phyloP scores from a whole-genome alignment of 768 basidiomycete species.

The Leucocoprinus sp. region DNA sequence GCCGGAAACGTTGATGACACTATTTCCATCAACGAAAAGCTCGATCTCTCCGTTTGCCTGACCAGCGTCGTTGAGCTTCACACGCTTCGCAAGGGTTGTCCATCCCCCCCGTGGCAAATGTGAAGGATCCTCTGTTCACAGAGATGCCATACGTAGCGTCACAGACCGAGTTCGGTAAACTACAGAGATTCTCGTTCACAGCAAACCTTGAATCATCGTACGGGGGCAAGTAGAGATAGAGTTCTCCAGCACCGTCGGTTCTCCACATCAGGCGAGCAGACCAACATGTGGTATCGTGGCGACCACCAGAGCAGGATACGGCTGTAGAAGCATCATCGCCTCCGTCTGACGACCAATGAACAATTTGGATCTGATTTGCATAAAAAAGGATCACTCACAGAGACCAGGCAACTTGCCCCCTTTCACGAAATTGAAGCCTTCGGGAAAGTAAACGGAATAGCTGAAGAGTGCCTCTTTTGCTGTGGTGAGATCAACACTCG shows the following conservation, averaged over 20 bases:
- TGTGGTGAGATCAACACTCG: conserved; percentile 34
- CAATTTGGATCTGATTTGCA: conserved; percentile 1
- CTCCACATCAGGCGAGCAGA: conserved; percentile 60
- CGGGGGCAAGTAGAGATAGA: conserved; percentile 58
- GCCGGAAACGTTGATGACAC: conserved; percentile 42
- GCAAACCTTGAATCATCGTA: conserved; percentile 25
- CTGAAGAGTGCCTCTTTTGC: conserved; percentile 55
- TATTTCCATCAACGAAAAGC: conserved; percentile 50
- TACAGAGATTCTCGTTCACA: conserved; percentile 37
- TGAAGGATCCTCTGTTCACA: conserved; percentile 28
- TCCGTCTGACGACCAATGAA: conserved; percentile 29
- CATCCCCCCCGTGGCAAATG: conserved; percentile 49
- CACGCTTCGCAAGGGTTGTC: conserved; percentile 54
- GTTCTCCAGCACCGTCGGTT: conserved; percentile 42
- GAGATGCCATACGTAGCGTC: conserved; percentile 29
- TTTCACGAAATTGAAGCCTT: conserved; percentile 49
- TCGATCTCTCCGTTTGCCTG: conserved; percentile 58
- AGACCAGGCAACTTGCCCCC: conserved; percentile 66
- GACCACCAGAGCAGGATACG: conserved; percentile 49
- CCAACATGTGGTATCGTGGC: conserved; percentile 43
- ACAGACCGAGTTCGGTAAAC: conserved; percentile 34
- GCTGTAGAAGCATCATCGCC: conserved; percentile 37
- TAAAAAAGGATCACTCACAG: conserved; percentile 30
- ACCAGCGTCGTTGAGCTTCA: conserved; percentile 60
- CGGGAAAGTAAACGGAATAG: conserved; percentile 45